Conservation (phyloP, 2,329 filamentous ascomycete species). For the Rutstroemia sp. region DNA sequence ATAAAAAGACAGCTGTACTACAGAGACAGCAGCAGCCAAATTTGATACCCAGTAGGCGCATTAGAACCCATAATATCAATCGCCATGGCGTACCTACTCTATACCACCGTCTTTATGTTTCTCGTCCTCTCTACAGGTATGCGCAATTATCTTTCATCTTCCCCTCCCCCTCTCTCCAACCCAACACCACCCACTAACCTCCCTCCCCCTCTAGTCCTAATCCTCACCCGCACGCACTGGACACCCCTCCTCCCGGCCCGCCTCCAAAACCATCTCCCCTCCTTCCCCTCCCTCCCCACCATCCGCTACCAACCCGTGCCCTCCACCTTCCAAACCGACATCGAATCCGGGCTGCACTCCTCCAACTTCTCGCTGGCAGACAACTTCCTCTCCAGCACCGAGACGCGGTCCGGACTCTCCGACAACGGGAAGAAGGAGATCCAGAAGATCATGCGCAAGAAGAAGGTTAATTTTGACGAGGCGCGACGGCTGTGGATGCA, state of each 20-base stretch:
- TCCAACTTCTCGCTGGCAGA: slow-evolving; percentile 73
- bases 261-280: slow-evolving; percentile 37
- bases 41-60: neutral
- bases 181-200: slow-evolving; percentile 9
- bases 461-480: slow-evolving; percentile 80
- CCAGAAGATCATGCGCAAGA: slow-evolving; percentile 81
- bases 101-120: slow-evolving; percentile 64
- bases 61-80: neutral
- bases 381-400: slow-evolving; percentile 68
- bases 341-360: slow-evolving; percentile 80
- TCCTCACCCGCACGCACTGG: slow-evolving; percentile 76
- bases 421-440: slow-evolving; percentile 74
- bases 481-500: slow-evolving; percentile 82
- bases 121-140: slow-evolving; percentile 64
- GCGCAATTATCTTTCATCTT: slow-evolving; percentile 16
- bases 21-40: neutral
- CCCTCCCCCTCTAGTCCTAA: slow-evolving; percentile 48
- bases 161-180: neutral
- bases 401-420: slow-evolving; percentile 75
- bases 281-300: slow-evolving; percentile 51
- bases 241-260: slow-evolving; percentile 45
- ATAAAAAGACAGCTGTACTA: neutral
- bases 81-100: slow-evolving; percentile 65
- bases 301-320: slow-evolving; percentile 73
- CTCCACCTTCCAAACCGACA: slow-evolving; percentile 70